Percentiles rank a stretch among this genome's conserved stretches.
phyloP scores from a whole-genome alignment of 75 land plant genomes.

The Pinus taeda region DNA sequence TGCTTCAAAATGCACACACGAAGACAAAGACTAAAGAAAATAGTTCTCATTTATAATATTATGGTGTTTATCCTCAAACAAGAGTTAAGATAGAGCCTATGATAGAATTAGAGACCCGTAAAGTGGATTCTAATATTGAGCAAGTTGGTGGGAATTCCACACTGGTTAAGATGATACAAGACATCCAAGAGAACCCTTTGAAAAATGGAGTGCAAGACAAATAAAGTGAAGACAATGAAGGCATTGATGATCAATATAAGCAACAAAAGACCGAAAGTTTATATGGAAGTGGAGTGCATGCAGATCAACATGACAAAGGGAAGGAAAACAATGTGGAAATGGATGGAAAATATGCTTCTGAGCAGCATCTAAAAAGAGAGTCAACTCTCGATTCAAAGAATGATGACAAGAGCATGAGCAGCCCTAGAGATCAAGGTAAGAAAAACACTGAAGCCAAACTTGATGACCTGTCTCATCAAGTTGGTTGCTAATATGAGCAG shows the following conservation, averaged over 20 bases:
- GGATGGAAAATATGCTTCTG: conserved; percentile 7
- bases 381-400: conserved; percentile 18
- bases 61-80: not conserved
- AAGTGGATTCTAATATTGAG: not conserved
- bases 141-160: not conserved
- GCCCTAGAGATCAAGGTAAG: conserved; percentile 18
- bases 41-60: not conserved
- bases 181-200: not conserved
- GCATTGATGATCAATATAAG: not conserved
- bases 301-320: conserved; percentile 12
- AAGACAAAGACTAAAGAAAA: conserved; percentile 1
- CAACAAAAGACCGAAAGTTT: not conserved
- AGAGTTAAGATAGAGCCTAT: not conserved
- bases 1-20: not conserved
- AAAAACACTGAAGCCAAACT: conserved; percentile 1
- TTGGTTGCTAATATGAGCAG: conserved; percentile 8
- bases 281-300: not conserved
- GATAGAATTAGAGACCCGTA: conserved; percentile 3
- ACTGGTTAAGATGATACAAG: not conserved
- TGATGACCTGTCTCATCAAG: conserved; percentile 9
- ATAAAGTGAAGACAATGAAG: not conserved
- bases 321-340: conserved; percentile 7
- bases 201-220: not conserved
- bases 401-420: conserved; percentile 19
- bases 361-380: conserved; percentile 10